Evolutionary conservation across 371 early-diverging fungal genomes (phyloP).

Genomic region (Mucor circinelloides): DNA sequence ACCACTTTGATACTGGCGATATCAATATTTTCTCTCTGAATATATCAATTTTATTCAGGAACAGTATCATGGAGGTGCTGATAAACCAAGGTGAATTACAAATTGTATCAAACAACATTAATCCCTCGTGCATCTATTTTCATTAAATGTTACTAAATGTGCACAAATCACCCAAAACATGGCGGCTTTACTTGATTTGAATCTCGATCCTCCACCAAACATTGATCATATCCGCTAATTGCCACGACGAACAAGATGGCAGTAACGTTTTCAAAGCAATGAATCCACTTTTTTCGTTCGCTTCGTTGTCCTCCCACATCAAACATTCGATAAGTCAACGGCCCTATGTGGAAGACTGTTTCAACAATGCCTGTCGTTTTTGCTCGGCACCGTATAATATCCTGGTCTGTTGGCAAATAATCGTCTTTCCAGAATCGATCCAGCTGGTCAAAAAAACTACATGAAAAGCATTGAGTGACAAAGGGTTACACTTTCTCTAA

Average conservation of each 20-base stretch:
- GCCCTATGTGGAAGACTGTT: constrained; percentile 72
- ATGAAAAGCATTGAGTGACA: not conserved
- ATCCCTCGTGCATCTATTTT: constrained; percentile 69
- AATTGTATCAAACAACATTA: constrained; percentile 80
- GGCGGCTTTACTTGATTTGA: constrained; percentile 33
- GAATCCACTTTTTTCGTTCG: constrained; percentile 95
- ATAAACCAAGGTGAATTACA: constrained; percentile 76
- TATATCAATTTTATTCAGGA: constrained; percentile 84
- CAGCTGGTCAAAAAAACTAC: constrained; percentile 14
- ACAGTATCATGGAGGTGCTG: constrained; percentile 77
- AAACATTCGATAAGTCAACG: constrained; percentile 64
- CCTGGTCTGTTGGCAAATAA: constrained; percentile 58
- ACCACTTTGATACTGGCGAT: constrained; percentile 78
- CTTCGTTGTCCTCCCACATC: constrained; percentile 83
- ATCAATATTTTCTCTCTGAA: constrained; percentile 70
- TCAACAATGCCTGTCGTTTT: constrained; percentile 87
- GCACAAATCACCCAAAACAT: not conserved
- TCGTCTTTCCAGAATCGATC: constrained; percentile 8
- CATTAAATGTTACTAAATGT: not conserved
- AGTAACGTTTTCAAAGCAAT: constrained; percentile 87
- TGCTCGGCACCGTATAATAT: constrained; percentile 81
- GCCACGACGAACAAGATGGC: constrained; percentile 77
- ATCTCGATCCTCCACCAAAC: constrained; percentile 74
- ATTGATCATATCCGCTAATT: constrained; percentile 77
- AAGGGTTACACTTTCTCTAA: not conserved